Evolutionary conservation across 2,329 filamentous ascomycete species (phyloP).

Genomic region (Piedraia hortae): DNA sequence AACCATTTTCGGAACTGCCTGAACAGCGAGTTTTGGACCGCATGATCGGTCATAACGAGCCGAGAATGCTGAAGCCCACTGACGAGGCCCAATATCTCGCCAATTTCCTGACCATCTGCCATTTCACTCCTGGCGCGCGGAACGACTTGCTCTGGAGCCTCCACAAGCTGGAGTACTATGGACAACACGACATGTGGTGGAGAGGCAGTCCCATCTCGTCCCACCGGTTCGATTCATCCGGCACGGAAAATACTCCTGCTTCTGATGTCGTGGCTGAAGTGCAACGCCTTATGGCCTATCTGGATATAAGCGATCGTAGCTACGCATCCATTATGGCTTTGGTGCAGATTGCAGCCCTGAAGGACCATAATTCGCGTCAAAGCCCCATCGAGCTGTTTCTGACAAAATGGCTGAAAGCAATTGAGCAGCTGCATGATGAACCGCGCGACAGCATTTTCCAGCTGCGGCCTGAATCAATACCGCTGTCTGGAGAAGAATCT

Average conservation of each 20-base stretch:
- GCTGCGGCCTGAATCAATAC: too few species aligned
- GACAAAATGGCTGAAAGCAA: not conserved
- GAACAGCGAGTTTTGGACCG: too few species aligned
- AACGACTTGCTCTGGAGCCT: constrained; percentile 27
- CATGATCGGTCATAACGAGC: constrained; percentile 23
- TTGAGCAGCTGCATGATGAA: too few species aligned
- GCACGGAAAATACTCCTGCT: constrained; percentile 7
- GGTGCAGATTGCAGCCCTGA: constrained; percentile 5
- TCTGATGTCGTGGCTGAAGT: constrained; percentile 27
- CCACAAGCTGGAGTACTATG: constrained; percentile 22
- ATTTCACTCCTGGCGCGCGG: constrained; percentile 29
- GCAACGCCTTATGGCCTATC: constrained; percentile 33
- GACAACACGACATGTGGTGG: constrained; percentile 33
- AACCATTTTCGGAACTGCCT: too few species aligned
- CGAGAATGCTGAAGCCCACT: constrained; percentile 29
- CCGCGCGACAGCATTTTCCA: too few species aligned
- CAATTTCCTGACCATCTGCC: constrained; percentile 31
- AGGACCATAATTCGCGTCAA: not conserved
- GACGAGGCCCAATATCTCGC: constrained; percentile 26
- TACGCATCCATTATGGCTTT: constrained; percentile 30
- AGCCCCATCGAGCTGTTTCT: not conserved
- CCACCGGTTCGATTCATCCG: constrained; percentile 14
- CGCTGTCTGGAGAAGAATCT: too few species aligned
- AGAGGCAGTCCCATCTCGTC: constrained; percentile 25
- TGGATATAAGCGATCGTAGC: constrained; percentile 28